Evolutionary conservation across 1,139 yeast genomes (phyloP).

Genomic region (Nakaseomyces sp.): DNA sequence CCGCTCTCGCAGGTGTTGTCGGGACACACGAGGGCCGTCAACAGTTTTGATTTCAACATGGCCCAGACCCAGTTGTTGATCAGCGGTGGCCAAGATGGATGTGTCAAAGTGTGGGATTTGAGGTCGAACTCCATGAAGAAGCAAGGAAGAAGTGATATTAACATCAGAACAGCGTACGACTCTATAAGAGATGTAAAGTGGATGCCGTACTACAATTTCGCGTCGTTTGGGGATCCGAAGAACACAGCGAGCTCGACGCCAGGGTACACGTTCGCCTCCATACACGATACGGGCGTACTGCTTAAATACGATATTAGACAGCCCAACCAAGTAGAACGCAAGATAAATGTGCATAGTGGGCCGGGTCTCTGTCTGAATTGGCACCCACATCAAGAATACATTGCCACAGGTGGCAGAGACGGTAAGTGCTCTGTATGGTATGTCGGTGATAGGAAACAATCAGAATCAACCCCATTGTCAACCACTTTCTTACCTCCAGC

Average conservation of each 20-base stretch:
- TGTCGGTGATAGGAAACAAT: slow-evolving; percentile 24
- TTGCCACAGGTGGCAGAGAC: slow-evolving; percentile 91
- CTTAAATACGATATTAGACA: slow-evolving; percentile 76
- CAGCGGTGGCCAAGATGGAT: slow-evolving; percentile 90
- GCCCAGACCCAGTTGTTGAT: slow-evolving; percentile 50
- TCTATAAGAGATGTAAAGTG: slow-evolving; percentile 31
- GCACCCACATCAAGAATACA: slow-evolving; percentile 76
- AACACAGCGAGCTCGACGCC: slow-evolving; percentile 23
- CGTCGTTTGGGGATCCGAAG: slow-evolving; percentile 3
- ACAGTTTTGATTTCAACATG: slow-evolving; percentile 63
- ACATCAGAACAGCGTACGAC: slow-evolving; percentile 40
- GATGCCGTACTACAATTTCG: slow-evolving; percentile 28
- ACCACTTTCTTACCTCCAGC: slow-evolving; percentile 9
- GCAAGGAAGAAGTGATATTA: slow-evolving; percentile 25
- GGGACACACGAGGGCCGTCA: slow-evolving; percentile 76
- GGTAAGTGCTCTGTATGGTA: slow-evolving; percentile 35
- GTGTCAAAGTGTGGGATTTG: slow-evolving; percentile 81
- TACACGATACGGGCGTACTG: slow-evolving; percentile 83
- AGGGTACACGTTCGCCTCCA: slow-evolving; percentile 49
- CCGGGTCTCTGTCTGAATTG: slow-evolving; percentile 84
- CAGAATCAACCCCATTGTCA: slow-evolving; percentile 16
- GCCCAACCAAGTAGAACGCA: slow-evolving; percentile 50
- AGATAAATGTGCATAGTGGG: slow-evolving; percentile 83
- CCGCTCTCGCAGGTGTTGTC: slow-evolving; percentile 40
- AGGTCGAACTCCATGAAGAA: slow-evolving; percentile 37